Evolutionary conservation across 208 protist species (phyloP).

Genomic region (Wallacemonas sp.): DNA sequence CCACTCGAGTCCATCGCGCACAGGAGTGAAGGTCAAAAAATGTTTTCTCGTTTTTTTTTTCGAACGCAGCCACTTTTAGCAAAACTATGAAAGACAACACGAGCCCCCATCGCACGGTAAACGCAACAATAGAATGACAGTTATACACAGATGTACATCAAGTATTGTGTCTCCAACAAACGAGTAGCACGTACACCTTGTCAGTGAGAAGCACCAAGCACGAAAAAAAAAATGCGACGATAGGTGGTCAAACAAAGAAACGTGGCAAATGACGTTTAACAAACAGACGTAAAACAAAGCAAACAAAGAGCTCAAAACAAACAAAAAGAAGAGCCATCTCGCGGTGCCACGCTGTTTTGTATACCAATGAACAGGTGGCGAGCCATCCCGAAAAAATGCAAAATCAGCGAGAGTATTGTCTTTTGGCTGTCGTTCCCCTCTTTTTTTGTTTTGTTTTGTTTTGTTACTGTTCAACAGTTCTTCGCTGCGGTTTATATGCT

Average conservation of each 20-base stretch:
- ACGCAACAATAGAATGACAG: too few relatives aligned
- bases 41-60: too few relatives aligned
- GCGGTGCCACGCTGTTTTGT: background rate
- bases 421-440: background rate
- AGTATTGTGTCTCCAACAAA: background rate
- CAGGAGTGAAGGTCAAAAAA: too few relatives aligned
- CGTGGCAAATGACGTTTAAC: background rate
- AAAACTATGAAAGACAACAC: too few relatives aligned
- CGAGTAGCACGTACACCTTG: too few relatives aligned
- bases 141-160: background rate
- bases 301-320: background rate
- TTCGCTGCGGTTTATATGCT: background rate
- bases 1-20: too few relatives aligned
- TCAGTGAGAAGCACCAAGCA: too few relatives aligned
- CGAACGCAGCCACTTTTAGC: too few relatives aligned
- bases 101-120: too few relatives aligned
- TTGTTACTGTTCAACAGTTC: constrained; percentile 16
- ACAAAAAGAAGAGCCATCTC: background rate
- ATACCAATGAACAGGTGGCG: background rate
- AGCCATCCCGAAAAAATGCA: background rate
- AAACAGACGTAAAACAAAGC: background rate
- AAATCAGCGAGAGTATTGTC: background rate
- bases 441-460: constrained; percentile 24
- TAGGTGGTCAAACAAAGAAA: background rate
- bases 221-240: background rate